Conservation (phyloP, 495 filamentous ascomycete species). For the Staphylotrichum longicolle region DNA sequence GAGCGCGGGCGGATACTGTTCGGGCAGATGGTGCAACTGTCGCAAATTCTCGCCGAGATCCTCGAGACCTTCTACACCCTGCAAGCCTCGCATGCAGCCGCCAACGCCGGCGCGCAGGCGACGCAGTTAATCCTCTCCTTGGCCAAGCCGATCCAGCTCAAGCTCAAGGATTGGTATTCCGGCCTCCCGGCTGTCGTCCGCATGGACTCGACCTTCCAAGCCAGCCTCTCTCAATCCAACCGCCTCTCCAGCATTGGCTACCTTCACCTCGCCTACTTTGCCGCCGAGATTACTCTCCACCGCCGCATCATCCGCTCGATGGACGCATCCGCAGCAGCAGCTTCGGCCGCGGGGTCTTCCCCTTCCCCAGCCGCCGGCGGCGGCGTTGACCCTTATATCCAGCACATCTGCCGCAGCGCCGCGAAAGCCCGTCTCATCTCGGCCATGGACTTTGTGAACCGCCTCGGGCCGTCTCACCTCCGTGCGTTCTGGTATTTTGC, state of each 20-base stretch:
- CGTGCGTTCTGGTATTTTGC: conserved; percentile 80
- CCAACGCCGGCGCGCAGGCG: conserved; percentile 51
- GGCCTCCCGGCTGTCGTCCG: conserved; percentile 61
- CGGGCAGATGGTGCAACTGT: conserved; percentile 69
- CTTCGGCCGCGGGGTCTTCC: conserved; percentile 31
- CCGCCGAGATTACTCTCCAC: conserved; percentile 81
- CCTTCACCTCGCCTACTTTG: conserved; percentile 80
- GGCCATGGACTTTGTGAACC: conserved; percentile 76
- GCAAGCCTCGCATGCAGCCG: conserved; percentile 54
- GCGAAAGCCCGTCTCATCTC: conserved; percentile 76
- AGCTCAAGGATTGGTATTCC: conserved; percentile 78
- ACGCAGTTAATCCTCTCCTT: conserved; percentile 65
- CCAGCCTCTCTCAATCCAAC: conserved; percentile 29
- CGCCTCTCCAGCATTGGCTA: conserved; percentile 65
- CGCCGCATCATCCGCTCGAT: conserved; percentile 76
- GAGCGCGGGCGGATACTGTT: conserved; percentile 69
- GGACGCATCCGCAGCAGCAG: conserved; percentile 39
- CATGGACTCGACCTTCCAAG: conserved; percentile 59
- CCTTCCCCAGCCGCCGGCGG: conserved; percentile 22
- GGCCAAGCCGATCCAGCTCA: conserved; percentile 80
- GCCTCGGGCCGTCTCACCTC: conserved; percentile 67
- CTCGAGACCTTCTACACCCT: conserved; percentile 78
- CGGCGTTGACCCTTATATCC: conserved; percentile 65
- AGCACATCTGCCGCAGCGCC: conserved; percentile 92
- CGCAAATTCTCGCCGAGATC: conserved; percentile 73